Evolutionary conservation across 805 yeast species (phyloP).

Genomic region (Candida andamanensis): DNA sequence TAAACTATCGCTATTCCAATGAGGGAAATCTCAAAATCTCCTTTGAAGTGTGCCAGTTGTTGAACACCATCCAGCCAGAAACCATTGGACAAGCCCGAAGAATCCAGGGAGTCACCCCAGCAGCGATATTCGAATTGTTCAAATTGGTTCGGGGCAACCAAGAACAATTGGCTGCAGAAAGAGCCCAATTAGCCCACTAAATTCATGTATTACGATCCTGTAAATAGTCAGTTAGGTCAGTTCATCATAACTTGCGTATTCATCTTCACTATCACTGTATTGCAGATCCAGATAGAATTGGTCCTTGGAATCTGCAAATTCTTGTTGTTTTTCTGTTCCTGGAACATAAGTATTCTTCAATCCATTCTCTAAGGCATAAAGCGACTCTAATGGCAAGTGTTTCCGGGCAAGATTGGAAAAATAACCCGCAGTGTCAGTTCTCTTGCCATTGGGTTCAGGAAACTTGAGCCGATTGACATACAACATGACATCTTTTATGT

Average conservation of each 20-base stretch:
- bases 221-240: conserved; percentile 16
- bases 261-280: too few relatives aligned
- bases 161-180: conserved; percentile 15
- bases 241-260: too few relatives aligned
- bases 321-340: too few relatives aligned
- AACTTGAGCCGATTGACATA: conserved; percentile 28
- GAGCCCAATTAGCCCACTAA: conserved; percentile 4
- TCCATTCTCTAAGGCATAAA: conserved; percentile 28
- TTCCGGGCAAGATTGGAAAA: conserved; percentile 29
- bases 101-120: conserved; percentile 92
- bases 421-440: conserved; percentile 14
- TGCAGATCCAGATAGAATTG: too few relatives aligned
- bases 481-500: conserved; percentile 31
- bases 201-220: conserved; percentile 9
- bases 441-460: conserved; percentile 8
- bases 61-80: conserved; percentile 74
- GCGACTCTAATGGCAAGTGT: conserved; percentile 31
- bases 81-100: conserved; percentile 95
- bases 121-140: conserved; percentile 79
- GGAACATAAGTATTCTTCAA: conserved; percentile 11
- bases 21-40: conserved; percentile 55
- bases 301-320: too few relatives aligned
- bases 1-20: conserved; percentile 53
- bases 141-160: conserved; percentile 41
- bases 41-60: conserved; percentile 61